Evolutionary conservation across 495 filamentous ascomycete species (phyloP), one percentile per base, ranked within the genome.

Genomic region (Apiosordaria backusii): DNA sequence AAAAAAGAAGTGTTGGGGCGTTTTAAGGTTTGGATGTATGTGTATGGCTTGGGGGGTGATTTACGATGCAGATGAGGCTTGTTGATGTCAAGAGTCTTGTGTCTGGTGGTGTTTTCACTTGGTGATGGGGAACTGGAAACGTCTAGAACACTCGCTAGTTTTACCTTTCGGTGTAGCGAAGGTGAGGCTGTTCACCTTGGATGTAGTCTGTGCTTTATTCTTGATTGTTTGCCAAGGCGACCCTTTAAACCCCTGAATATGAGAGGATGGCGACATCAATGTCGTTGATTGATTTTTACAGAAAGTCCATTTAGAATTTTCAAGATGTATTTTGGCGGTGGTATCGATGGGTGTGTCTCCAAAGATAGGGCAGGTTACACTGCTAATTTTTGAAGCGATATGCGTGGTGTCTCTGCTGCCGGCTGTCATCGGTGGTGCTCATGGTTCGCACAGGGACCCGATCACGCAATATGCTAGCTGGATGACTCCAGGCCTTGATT

Each of bases 401-500:
- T 23, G n/a, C n/a, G n/a, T 23, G 52, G n/a, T 55, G 52, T 23
- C n/a, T 9, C 52, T 55, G 13, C 52, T 55, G 52, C 52, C n/a
- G n/a, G 52, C n/a, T 55, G 52, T 54, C 65, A 64, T 50, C 55
- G 26, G 18, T 24, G 24, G 25, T 53, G 16, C 21, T 24, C 40
- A 7, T n/a, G 10, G 25, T 18, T 60, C 55, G 29, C n/a, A 15
- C 54, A 40, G 27, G 21, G 7, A 4, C 22, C 4, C n/a, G 55
- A 69, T 69, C 67, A 69, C 67, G 67, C 67, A 66, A 69, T 69
- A 5, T 5, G 2, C 61, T 7, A 24, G 25, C 22, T 61, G 23
- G 52, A 57, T 63, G 54, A 22, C 67, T 60, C 65, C 67, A 69
- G 57, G 18, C 45, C 59, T 57, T 18, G 16, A 27, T 59, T 27